Conservation (phyloP, 768 basidiomycete species). For the Hericium rajendrae region DNA sequence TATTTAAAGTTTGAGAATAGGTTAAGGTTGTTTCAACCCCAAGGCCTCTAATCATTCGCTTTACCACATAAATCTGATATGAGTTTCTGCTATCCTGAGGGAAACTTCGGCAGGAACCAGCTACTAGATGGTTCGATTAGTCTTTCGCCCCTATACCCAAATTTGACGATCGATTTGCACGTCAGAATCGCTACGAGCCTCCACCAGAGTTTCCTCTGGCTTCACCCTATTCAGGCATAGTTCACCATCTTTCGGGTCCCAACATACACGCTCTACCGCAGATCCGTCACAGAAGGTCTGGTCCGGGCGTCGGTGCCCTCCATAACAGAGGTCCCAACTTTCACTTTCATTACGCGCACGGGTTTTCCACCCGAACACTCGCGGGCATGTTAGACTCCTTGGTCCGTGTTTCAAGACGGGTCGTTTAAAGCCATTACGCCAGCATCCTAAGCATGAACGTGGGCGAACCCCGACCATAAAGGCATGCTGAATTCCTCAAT, state of each 20-base stretch:
- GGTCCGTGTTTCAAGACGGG: no score
- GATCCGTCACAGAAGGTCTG: slow-evolving; percentile 64
- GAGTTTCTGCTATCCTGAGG: slow-evolving; percentile 64
- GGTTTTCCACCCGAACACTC: no score
- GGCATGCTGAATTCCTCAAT: no score
- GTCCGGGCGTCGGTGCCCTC: slow-evolving; percentile 70
- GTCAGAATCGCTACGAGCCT: slow-evolving; percentile 93
- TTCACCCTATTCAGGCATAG: slow-evolving; percentile 86
- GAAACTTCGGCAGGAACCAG: slow-evolving; percentile 90
- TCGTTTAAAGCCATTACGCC: no score
- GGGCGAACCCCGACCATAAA: no score
- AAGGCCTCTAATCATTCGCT: slow-evolving; percentile 90
- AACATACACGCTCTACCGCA: slow-evolving; percentile 77
- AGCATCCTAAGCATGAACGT: no score
- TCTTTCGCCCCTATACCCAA: slow-evolving; percentile 96
- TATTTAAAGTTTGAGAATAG: slow-evolving; percentile 69
- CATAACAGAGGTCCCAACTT: no score
- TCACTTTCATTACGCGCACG: no score
- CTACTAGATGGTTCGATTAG: slow-evolving; percentile 93
- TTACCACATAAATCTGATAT: slow-evolving; percentile 52
- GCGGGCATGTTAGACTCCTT: no score
- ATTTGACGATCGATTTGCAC: slow-evolving; percentile 94
- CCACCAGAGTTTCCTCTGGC: slow-evolving; percentile 96
- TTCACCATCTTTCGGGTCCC: slow-evolving; percentile 89
- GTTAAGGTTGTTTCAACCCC: slow-evolving; percentile 84